Base-by-base conservation (phyloP, 768 basidiomycete species). In the Floccularia luteovirens region DNA sequence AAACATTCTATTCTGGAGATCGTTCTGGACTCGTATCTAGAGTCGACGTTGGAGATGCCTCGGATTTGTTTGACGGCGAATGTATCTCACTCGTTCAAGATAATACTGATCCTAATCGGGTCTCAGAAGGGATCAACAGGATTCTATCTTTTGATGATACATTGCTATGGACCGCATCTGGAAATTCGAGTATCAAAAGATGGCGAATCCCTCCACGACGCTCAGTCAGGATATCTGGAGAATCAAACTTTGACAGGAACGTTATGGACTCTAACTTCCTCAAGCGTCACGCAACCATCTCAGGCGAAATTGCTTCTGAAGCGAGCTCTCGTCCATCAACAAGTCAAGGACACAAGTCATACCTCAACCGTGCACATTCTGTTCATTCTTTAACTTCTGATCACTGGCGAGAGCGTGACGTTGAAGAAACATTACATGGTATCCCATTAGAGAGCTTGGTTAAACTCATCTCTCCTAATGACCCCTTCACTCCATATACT, bases 1-100 rank as follows among this genome's bases (percentile, higher is more conserved):
- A 79, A 56, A 70, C 79, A 1, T 99, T 99, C 65, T 97, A 94
- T 62, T 96, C 93, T 0, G 96, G 94, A 7, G 94, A 97, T 51
- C 75, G 87, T 21, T 77, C 85, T 2, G 96, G 94, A n/a, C 67
- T 82, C 43, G 79, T 98, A 5, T 90, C 89, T 57, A 80, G 80
- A 47, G 82, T 92, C n/a, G 96, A 99, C 49, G 77, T 94, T 2
- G 89, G 92, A 50, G 79, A 75, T 27, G 84, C 79, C 44, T 61
- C 70, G 11, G 87, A 92, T 41, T 70, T 94, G 20, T 77, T 83
- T 1, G 90, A 96, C 33, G 96, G 89, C 22, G 87, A 91, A 58
- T 98, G 94, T 53, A 65, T 88, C 27, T 67, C 94, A 10, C 65
- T 99, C 21, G 89, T 86, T 43, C 79, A 80, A 54, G 82, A 81